phyloP scores from a whole-genome alignment of 2,329 filamentous ascomycete species.

The Cladorrhinum sp. region DNA sequence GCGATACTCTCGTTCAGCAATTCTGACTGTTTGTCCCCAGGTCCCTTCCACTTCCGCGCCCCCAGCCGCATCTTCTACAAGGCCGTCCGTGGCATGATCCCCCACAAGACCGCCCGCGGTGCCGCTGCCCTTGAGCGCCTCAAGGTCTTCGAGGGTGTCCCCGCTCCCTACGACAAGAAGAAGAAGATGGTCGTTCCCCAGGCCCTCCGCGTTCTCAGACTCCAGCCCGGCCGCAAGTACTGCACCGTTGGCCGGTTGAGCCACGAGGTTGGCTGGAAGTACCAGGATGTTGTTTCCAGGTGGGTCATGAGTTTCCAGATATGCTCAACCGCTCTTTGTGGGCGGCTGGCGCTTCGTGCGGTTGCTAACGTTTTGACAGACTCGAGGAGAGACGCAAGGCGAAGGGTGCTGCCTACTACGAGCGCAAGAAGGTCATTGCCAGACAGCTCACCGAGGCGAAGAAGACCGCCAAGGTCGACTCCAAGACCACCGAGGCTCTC shows the following conservation, averaged over 20 bases:
- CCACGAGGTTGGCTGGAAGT: slow-evolving; percentile 99
- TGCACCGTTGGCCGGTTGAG: slow-evolving; percentile 97
- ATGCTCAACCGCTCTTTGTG: background rate
- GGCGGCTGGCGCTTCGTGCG: slow-evolving; percentile 40
- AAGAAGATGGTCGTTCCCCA: slow-evolving; percentile 99
- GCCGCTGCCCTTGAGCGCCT: slow-evolving; percentile 95
- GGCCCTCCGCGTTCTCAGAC: slow-evolving; percentile 90
- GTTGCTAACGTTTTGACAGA: slow-evolving; percentile 49
- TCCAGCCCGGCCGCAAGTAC: slow-evolving; percentile 99
- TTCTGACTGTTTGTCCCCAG: slow-evolving; percentile 49
- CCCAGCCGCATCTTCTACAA: slow-evolving; percentile 99
- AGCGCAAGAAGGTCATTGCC: slow-evolving; percentile 96
- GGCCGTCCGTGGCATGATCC: slow-evolving; percentile 99
- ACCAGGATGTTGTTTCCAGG: slow-evolving; percentile 98
- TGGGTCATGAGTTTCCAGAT: slow-evolving; percentile 51
- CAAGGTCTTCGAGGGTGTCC: slow-evolving; percentile 99
- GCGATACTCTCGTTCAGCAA: slow-evolving; percentile 39
- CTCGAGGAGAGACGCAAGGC: slow-evolving; percentile 99
- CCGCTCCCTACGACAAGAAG: slow-evolving; percentile 98
- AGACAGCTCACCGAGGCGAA: slow-evolving; percentile 89
- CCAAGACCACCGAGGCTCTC: slow-evolving; percentile 84
- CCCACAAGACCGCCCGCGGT: slow-evolving; percentile 99
- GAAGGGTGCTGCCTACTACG: slow-evolving; percentile 98
- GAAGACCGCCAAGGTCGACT: slow-evolving; percentile 84
- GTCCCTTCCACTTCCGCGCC: slow-evolving; percentile 99